Conservation (phyloP, 768 basidiomycete species). For the Coprinopsis sp. region DNA sequence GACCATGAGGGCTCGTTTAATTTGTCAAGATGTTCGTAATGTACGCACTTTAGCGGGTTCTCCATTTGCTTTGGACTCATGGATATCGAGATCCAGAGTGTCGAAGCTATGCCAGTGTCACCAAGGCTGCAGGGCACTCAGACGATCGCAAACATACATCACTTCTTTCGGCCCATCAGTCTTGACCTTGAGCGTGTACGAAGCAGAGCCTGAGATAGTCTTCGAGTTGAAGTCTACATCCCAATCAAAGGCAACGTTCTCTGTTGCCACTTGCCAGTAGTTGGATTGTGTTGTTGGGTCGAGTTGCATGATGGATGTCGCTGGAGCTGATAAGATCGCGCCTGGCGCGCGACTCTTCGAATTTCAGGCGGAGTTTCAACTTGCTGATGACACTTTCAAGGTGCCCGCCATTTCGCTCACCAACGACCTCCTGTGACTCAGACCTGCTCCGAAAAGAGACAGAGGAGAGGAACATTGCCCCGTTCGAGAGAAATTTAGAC, state of each 20-base stretch:
- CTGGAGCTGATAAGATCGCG: background rate
- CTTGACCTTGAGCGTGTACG: conserved; percentile 54
- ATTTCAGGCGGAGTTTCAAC: no score
- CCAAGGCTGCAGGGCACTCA: background rate
- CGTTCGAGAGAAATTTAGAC: no score
- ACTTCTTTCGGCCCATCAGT: conserved; percentile 51
- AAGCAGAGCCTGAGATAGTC: conserved; percentile 59
- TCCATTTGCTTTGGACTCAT: conserved; percentile 49
- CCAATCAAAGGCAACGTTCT: conserved; percentile 76
- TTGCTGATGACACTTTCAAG: no score
- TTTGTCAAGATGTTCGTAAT: conserved; percentile 30
- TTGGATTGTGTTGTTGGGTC: conserved; percentile 83
- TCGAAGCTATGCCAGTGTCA: conserved; percentile 54
- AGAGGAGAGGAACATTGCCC: no score
- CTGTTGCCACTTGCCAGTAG: conserved; percentile 60
- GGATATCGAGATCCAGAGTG: conserved; percentile 62
- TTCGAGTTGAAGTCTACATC: conserved; percentile 63
- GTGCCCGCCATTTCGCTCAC: no score
- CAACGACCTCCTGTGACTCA: no score
- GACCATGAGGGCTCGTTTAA: background rate
- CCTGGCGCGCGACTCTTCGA: no score
- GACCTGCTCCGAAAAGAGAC: no score
- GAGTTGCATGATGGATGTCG: conserved; percentile 17
- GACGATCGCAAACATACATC: conserved; percentile 39
- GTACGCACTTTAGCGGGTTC: conserved; percentile 42